Evolutionary conservation across 75 land plant genomes (phyloP), one percentile per base, ranked within the genome.

Genomic region (Sequoia sempervirens): DNA sequence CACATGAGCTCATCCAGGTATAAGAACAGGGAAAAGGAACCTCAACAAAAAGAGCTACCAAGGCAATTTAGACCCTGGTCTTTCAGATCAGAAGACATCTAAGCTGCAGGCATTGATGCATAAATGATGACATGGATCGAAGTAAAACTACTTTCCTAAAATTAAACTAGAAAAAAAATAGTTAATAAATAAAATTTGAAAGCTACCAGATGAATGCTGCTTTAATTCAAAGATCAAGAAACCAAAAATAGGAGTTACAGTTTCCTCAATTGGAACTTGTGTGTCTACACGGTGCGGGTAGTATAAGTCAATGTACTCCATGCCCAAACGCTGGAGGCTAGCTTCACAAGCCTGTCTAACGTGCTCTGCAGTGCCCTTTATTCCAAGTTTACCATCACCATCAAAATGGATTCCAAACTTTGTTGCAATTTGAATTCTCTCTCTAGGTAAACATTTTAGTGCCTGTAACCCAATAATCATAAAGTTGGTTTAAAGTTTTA

Each of bases 291-390:
- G 85, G 75, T 94, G 96, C 47, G 85, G 89, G 84, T 89, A 92
- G 80, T 90, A 94, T 13, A 94, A 83, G 85, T 94, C 95, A 76
- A 94, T 94, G 80, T 92, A 94, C 11, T 92, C 91, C 75, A 94
- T 91, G 56, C 80, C 94, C 69, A 92, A 91, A 2, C 94, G 92
- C 81, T 89, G 84, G 32, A 94, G 83, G 84, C 94, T 94, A 82
- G 50, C 90, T 69, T 94, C 94, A 82, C 96, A 94, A 56, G 91
- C 92, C 20, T 88, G 72, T 23, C 96, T 81, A 8, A 87, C 92
- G 85, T 92, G 91, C 26, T 91, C 96, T 14, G 92, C 83, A 69
- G 64, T 69, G 28, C 96, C 94, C 18, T 85, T 92, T 13, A 88
- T 80, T 23, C 28, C 75, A 26, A 80, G 54, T 30, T 70, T 41